phyloP scores from a whole-genome alignment of 2,329 filamentous ascomycete species.

The Reticulascus tulasneorum region DNA sequence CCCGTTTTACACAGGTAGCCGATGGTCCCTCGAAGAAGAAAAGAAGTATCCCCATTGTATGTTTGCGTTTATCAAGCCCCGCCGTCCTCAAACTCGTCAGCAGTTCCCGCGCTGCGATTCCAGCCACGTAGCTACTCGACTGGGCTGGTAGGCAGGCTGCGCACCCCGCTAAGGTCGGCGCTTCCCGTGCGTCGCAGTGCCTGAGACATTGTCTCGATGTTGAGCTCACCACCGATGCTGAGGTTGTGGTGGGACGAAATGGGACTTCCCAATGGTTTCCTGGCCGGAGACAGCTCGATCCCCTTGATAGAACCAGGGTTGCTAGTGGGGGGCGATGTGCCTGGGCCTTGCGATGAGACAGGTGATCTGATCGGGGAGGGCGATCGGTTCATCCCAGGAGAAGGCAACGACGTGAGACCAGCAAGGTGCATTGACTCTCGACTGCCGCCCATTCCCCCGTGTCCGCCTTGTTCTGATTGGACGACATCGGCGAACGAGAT shows the following conservation, averaged over 20 bases:
- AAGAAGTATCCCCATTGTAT: neutral
- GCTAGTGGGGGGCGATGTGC: constrained; percentile 72
- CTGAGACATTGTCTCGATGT: constrained; percentile 91
- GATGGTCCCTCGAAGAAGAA: no score
- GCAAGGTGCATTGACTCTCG: constrained; percentile 68
- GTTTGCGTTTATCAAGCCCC: constrained; percentile 23
- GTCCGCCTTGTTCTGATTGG: constrained; percentile 71
- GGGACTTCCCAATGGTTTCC: constrained; percentile 61
- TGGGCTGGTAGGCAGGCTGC: constrained; percentile 57
- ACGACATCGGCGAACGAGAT: constrained; percentile 97
- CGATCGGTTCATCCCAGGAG: constrained; percentile 56
- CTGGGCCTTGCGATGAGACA: constrained; percentile 64
- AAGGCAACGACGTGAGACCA: constrained; percentile 60
- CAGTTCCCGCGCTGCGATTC: no score
- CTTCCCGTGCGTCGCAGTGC: constrained; percentile 81
- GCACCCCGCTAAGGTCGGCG: constrained; percentile 62
- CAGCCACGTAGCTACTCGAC: no score
- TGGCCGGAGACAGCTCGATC: constrained; percentile 63
- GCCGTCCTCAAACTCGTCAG: no score
- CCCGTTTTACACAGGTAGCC: no score
- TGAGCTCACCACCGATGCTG: constrained; percentile 62
- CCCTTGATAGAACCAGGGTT: constrained; percentile 71
- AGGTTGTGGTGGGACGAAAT: constrained; percentile 50
- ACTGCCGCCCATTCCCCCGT: constrained; percentile 43
- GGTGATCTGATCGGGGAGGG: constrained; percentile 79